Base-by-base conservation (phyloP, 768 basidiomycete genomes). In the Royoungia palumana region DNA sequence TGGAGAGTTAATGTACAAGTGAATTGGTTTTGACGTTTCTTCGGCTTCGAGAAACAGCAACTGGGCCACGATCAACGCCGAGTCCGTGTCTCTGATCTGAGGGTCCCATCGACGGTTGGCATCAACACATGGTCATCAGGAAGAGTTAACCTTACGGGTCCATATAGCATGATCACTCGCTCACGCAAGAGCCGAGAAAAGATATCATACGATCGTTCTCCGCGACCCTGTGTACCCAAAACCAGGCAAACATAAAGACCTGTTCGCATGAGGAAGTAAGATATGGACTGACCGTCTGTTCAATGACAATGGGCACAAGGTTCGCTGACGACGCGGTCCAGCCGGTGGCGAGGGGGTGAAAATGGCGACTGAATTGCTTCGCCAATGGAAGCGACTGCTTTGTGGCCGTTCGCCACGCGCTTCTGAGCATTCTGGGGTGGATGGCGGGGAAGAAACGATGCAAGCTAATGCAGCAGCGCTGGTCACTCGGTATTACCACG, bases 1-100 rank as follows among this genome's bases (percentile, higher is more conserved):
- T 0, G 95, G 95, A 7, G 90, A 94, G 70, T 97, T 97, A 58
- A 98, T 95, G 69, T 98, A 98, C 11, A 98, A 71, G 60, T 95
- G 94, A 47, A 98, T 96, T 4, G 95, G 95, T 64, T 92, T 91
- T 9, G 85, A 82, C 0, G 93, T 83, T 56, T 97, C 94, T 67
- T 95, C 94, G 1, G 95, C 94, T 74, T 98, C 95, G 50, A 97
- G 77, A 68, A 95, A 97, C 35, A 98, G 82, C 8, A 98, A 75
- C 62, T 97, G 94, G 1, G 94, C 91, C 7, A 96, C 92, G 28
- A 85, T 78, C 49, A 96, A 74, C 5, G 93, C 87, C 1, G 94
- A 88, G 59, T 91, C 85, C n/a, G 80, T 78, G 69, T 96, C 94
- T 55, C 82, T 81, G 64, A 97, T 92, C 94, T 96, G 54, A 34